phyloP scores from a whole-genome alignment of 352 stramenopile species.

The Phytophthora uliginosa region DNA sequence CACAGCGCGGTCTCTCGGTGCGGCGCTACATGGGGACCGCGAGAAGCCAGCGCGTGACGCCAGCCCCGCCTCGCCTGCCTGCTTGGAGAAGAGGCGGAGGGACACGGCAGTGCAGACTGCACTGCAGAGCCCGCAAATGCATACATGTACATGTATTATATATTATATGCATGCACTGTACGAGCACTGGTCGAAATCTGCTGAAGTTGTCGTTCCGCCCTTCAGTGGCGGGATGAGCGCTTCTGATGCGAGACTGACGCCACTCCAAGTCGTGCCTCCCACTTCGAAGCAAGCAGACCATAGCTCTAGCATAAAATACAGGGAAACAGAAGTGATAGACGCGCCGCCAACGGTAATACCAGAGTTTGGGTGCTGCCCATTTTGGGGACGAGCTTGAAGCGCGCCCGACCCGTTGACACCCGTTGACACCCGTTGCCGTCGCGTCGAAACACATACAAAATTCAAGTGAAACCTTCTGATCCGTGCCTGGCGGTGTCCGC shows the following conservation, averaged over 20 bases:
- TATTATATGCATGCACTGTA: too few species aligned
- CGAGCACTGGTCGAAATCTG: not conserved
- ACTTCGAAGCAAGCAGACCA: not conserved
- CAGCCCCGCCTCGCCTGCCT: slow-evolving; percentile 11
- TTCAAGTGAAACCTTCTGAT: slow-evolving; percentile 29
- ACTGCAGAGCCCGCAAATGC: not conserved
- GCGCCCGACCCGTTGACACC: slow-evolving; percentile 1
- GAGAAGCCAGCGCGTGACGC: slow-evolving; percentile 35
- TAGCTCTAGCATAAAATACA: not conserved
- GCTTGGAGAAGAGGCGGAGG: slow-evolving; percentile 30
- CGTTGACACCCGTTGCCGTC: slow-evolving; percentile 1
- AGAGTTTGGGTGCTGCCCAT: not conserved
- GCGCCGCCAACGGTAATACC: not conserved
- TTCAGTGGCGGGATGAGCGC: slow-evolving; percentile 10
- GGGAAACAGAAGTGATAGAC: not conserved
- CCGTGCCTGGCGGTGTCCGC: slow-evolving; percentile 4
- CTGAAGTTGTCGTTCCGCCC: not conserved
- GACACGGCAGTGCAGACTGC: not conserved
- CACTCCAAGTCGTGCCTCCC: slow-evolving; percentile 4
- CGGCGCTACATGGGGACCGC: not conserved
- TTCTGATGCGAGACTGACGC: slow-evolving; percentile 17
- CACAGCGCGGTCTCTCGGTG: slow-evolving; percentile 8
- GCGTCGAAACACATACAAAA: slow-evolving; percentile 13
- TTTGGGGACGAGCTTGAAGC: not conserved
- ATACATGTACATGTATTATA: too few species aligned